A percentile compares a stretch with the other conserved stretches of the same genome.
Conservation (phyloP, 2,329 filamentous ascomycete genomes). For the Exophiala phaeomuriformis region DNA sequence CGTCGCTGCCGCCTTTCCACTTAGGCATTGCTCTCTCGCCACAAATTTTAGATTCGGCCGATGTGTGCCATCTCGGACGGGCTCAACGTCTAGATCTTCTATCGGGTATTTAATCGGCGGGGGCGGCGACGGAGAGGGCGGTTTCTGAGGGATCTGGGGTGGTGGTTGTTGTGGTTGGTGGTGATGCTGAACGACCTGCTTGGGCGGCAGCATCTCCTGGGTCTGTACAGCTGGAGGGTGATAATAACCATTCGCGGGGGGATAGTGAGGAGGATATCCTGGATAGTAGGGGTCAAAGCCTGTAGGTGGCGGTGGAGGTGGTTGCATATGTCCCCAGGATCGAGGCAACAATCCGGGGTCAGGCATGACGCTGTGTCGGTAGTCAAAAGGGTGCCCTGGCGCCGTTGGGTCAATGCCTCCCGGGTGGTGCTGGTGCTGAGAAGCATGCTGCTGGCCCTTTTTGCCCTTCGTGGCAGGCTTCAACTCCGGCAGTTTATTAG, state of each 20-base stretch:
- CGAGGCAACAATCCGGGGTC: conserved; percentile 36
- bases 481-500: conserved; percentile 59
- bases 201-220: conserved; percentile 6
- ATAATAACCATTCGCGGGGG: conserved; percentile 28
- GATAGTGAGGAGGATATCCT: conserved; percentile 25
- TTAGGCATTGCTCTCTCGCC: conserved; percentile 43
- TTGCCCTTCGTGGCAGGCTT: conserved; percentile 64
- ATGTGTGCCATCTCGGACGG: conserved; percentile 53
- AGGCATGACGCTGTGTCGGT: conserved; percentile 40
- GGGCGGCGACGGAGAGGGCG: conserved; percentile 52
- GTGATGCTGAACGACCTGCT: conserved; percentile 31
- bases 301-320: conserved; percentile 10
- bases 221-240: conserved; percentile 21
- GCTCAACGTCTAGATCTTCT: conserved; percentile 78
- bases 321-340: conserved; percentile 20
- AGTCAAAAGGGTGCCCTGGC: conserved; percentile 54
- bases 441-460: conserved; percentile 17
- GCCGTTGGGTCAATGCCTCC: neutral
- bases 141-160: no score
- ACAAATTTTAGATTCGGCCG: conserved; percentile 74
- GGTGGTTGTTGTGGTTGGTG: no score
- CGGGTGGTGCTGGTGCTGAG: conserved; percentile 10
- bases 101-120: conserved; percentile 88
- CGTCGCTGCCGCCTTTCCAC: conserved; percentile 44
- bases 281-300: conserved; percentile 7